These are phyloP conservation scores for Macadamia integrifolia DNA, from an alignment of 164 flowering plant genomes.

Conservation along the genomic window DNA sequence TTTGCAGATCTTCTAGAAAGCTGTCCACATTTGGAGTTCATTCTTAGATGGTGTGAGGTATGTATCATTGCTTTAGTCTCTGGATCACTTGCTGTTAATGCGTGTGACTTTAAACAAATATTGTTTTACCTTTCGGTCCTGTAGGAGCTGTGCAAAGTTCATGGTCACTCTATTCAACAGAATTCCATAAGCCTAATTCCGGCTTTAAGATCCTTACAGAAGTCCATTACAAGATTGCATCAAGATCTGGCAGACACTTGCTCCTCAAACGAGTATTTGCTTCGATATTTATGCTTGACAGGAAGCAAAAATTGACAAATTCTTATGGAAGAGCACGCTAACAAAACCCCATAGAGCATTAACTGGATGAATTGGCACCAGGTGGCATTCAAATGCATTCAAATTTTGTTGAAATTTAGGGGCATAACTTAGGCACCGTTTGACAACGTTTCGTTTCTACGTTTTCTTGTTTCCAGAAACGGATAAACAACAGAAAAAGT, in stretches of 20 bases:
- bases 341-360: too few relatives aligned
- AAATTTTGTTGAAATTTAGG: too few relatives aligned
- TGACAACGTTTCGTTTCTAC: too few relatives aligned
- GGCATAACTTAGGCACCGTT: too few relatives aligned
- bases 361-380: too few relatives aligned
- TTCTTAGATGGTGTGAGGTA: constrained; percentile 92
- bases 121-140: constrained; percentile 4
- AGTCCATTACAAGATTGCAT: constrained; percentile 68
- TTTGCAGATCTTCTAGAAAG: constrained; percentile 77
- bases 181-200: constrained; percentile 76
- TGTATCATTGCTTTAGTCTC: constrained; percentile 1
- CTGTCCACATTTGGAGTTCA: constrained; percentile 80
- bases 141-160: constrained; percentile 84
- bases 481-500: too few relatives aligned
- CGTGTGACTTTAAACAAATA: not conserved
- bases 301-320: constrained; percentile 15
- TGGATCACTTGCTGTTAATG: not conserved
- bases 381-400: too few relatives aligned
- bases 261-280: constrained; percentile 84
- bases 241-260: constrained; percentile 90
- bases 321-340: too few relatives aligned
- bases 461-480: too few relatives aligned
- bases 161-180: constrained; percentile 71
- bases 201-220: constrained; percentile 77
- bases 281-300: constrained; percentile 66